Conservation (phyloP, 257 asterid species). For the Solanum bulbocastanum region DNA sequence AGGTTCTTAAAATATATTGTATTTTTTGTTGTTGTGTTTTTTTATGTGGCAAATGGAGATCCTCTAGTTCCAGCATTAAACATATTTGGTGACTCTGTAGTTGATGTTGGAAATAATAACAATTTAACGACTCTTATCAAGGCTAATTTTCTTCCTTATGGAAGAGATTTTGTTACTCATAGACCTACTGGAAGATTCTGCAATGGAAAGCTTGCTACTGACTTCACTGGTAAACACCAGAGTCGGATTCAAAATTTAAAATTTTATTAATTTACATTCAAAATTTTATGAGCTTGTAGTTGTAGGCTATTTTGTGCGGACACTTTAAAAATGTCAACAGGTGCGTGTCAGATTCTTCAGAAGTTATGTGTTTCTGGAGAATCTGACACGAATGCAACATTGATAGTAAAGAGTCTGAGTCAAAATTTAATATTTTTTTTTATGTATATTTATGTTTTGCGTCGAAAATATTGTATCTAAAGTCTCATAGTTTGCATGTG, state of each 20-base stretch:
- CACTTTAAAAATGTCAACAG: not conserved
- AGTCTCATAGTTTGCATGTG: not conserved
- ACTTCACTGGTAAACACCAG: slow-evolving; percentile 45
- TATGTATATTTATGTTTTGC: not conserved
- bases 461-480: not conserved
- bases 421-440: no score
- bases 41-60: slow-evolving; percentile 25
- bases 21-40: slow-evolving; percentile 8
- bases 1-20: slow-evolving; percentile 15
- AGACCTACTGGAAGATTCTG: slow-evolving; percentile 83
- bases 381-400: not conserved
- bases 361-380: no score
- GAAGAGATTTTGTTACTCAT: slow-evolving; percentile 62
- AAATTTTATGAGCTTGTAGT: not conserved
- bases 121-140: slow-evolving; percentile 47
- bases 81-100: slow-evolving; percentile 83
- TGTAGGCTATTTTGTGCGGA: not conserved
- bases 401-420: not conserved
- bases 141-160: slow-evolving; percentile 82
- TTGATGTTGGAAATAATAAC: slow-evolving; percentile 74
- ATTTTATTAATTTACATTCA: not conserved
- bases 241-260: not conserved
- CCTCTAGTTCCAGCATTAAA: slow-evolving; percentile 67
- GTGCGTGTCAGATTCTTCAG: not conserved
- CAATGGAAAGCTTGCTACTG: slow-evolving; percentile 85